Base-by-base conservation (phyloP, 345 rosid genomes). In the Eucalyptus leucophloia region DNA sequence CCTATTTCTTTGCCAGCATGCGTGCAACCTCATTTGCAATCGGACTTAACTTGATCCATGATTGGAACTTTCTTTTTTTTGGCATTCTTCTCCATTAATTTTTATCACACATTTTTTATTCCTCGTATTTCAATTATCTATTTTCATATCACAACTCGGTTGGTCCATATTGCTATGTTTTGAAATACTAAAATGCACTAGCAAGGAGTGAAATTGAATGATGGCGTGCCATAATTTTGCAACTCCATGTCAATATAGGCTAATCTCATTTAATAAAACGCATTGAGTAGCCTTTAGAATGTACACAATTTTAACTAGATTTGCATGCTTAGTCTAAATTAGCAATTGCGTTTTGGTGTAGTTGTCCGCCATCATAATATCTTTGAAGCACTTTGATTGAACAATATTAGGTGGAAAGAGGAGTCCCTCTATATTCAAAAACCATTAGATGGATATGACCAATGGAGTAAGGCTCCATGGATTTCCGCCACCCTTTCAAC, bases 11-110 rank as follows among this genome's bases (percentile, higher is more conserved):
- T 53, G 24, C 10, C 1, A 8, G 5, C 37, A 65, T 65, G 72
- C 0, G 1, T 7, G 9, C 5, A 19, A 30, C 37, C 72, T 65
- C 16, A 17, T 65, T 65, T 65, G 72, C 1, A 15, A 65, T 6
- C 3, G 5, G 37, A 1, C 72, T 6, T 65, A 62, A 15, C 9
- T 30, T 62, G 9, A 62, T 65, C 72, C 19, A 30, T 14, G 10
- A 65, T 3, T 1, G 3, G 19, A n/a, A n/a, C 72, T 15, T 65
- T 30, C 3, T 15, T 65, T n/a, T 1, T 0, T 0, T 32, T 2
- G 40, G 10, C 24, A 67, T 67, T 67, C 23, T 1, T 67, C 80
- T 67, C 12, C 34, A 67, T 67, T 67, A 18, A 32, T 67, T 67
- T 5, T 8, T 32, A 67, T 2, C 42, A 67, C 80, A 5, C 24